phyloP scores from a whole-genome alignment of 2,329 filamentous ascomycete genomes.

The Trichophaea hybrida region DNA sequence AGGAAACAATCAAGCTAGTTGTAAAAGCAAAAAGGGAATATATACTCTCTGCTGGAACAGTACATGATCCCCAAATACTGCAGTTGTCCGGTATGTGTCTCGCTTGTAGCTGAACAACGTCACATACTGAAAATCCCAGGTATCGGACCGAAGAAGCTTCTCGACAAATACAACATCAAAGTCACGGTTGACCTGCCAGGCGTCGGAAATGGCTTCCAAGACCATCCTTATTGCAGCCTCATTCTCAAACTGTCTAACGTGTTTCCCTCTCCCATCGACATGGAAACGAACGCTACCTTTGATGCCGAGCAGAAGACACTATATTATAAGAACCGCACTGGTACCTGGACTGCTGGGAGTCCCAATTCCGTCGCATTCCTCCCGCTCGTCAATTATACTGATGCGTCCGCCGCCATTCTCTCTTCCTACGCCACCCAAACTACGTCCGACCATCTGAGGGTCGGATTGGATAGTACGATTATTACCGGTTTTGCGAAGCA shows the following conservation, averaged over 20 bases:
- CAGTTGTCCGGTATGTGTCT: conserved; percentile 35
- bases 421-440: background rate
- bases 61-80: conserved; percentile 36
- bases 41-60: conserved; percentile 33
- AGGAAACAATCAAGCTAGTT: background rate
- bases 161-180: conserved; percentile 33
- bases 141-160: conserved; percentile 32
- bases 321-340: conserved; percentile 28
- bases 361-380: conserved; percentile 6
- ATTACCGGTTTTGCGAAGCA: conserved; percentile 32
- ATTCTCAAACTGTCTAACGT: conserved; percentile 2
- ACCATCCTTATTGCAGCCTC: conserved; percentile 29
- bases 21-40: conserved; percentile 29
- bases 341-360: conserved; percentile 8
- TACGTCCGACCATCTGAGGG: conserved; percentile 28
- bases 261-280: conserved; percentile 14
- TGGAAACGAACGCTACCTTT: conserved; percentile 30
- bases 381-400: background rate
- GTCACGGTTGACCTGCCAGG: conserved; percentile 36
- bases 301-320: conserved; percentile 28
- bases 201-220: conserved; percentile 38
- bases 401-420: background rate
- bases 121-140: conserved; percentile 37
- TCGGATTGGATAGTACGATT: conserved; percentile 30
- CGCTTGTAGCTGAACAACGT: background rate